These are phyloP conservation scores for Dendrobium catenatum DNA, from an alignment of 106 monocot species.

Conservation along the genomic window DNA sequence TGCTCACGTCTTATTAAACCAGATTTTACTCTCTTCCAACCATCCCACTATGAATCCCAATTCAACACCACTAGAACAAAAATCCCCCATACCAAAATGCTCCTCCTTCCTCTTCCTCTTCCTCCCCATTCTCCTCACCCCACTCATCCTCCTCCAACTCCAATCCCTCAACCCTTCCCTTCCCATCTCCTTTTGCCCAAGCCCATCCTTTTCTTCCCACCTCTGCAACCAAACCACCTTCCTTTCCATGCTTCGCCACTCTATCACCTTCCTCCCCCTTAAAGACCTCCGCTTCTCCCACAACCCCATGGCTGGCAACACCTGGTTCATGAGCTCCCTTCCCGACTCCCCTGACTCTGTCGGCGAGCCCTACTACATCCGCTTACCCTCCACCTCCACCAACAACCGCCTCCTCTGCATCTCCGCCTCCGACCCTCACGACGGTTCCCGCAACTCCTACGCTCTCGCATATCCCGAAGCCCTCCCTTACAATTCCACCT, in stretches of 20 bases:
- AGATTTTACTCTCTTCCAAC: not conserved
- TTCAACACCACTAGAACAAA: not conserved
- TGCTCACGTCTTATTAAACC: not conserved
- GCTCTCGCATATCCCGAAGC: slow-evolving; percentile 8
- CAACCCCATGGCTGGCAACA: slow-evolving; percentile 12
- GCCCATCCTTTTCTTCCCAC: not conserved
- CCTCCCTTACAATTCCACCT: slow-evolving; percentile 14
- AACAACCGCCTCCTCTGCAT: slow-evolving; percentile 8
- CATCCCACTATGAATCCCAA: not conserved
- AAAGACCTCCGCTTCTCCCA: slow-evolving; percentile 31
- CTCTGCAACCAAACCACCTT: not conserved
- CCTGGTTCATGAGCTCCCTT: slow-evolving; percentile 26
- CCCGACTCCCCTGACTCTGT: slow-evolving; percentile 4
- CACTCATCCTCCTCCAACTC: not conserved
- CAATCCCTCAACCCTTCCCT: not conserved
- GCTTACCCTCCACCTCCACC: slow-evolving; percentile 8
- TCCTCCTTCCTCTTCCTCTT: too few relatives aligned
- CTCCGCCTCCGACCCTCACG: not conserved
- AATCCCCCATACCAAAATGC: not conserved
- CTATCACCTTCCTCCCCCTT: slow-evolving; percentile 26
- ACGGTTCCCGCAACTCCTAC: slow-evolving; percentile 14
- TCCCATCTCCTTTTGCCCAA: not conserved
- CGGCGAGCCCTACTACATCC: slow-evolving; percentile 12
- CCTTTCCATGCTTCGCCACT: slow-evolving; percentile 4
- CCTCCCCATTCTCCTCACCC: not conserved